Conservation (phyloP, 345 rosid genomes). For the Eutrema yunnanense region DNA sequence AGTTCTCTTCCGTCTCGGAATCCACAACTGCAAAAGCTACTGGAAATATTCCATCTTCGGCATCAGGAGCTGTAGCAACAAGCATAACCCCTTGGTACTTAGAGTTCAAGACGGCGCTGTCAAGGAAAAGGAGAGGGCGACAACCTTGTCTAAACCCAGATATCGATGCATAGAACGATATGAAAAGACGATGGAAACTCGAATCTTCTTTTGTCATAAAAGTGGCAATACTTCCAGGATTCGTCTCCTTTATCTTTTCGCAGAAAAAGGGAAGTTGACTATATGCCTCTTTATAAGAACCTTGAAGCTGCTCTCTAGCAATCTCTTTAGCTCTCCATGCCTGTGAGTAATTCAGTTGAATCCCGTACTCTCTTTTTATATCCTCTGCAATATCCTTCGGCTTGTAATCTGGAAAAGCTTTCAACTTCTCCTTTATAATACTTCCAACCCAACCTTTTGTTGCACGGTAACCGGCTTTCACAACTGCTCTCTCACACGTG, state of each 20-base stretch:
- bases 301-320: constrained; percentile 93
- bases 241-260: constrained; percentile 83
- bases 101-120: constrained; percentile 57
- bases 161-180: constrained; percentile 76
- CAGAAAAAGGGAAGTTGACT: constrained; percentile 70
- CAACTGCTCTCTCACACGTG: constrained; percentile 79
- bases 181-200: constrained; percentile 76
- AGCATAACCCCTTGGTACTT: constrained; percentile 72
- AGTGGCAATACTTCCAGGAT: constrained; percentile 80
- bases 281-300: constrained; percentile 78
- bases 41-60: constrained; percentile 76
- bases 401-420: constrained; percentile 67
- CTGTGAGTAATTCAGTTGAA: constrained; percentile 82
- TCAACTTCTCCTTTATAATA: constrained; percentile 78
- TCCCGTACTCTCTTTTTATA: constrained; percentile 78
- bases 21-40: constrained; percentile 78
- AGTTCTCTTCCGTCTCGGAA: constrained; percentile 70
- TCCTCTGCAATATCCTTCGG: constrained; percentile 90
- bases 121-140: constrained; percentile 85
- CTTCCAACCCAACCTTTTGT: constrained; percentile 91
- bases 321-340: constrained; percentile 93
- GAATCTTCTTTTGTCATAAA: constrained; percentile 80
- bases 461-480: constrained; percentile 72
- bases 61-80: constrained; percentile 70
- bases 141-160: constrained; percentile 82